Evolutionary conservation across 208 protist species (phyloP).

Genomic region (Strigomonas culicis): DNA sequence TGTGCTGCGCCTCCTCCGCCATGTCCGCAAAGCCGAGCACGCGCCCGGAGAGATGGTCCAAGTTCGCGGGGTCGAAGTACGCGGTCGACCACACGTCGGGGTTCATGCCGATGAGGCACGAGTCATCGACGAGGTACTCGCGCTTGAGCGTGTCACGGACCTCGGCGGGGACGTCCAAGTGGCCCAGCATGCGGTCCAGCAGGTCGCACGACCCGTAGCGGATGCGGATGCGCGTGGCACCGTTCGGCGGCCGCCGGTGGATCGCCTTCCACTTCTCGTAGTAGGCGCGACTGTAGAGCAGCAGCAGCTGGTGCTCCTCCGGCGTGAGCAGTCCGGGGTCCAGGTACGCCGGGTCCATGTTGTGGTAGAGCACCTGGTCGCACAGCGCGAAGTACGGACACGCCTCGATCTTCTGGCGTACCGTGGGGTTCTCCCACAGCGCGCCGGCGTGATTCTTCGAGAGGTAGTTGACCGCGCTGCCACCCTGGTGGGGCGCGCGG

Average conservation of each 20-base stretch:
- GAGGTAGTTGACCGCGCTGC: too few species aligned
- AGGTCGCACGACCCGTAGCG: slow-evolving; percentile 51
- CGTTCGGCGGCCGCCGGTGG: slow-evolving; percentile 44
- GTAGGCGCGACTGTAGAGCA: slow-evolving; percentile 82
- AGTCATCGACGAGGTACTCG: slow-evolving; percentile 80
- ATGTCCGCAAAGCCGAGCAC: slow-evolving; percentile 83
- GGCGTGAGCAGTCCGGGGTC: slow-evolving; percentile 76
- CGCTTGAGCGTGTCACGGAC: slow-evolving; percentile 54
- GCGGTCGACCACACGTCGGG: slow-evolving; percentile 65
- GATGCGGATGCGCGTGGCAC: slow-evolving; percentile 56
- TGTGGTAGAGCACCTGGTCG: slow-evolving; percentile 86
- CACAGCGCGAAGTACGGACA: slow-evolving; percentile 88
- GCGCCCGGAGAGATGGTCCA: slow-evolving; percentile 83
- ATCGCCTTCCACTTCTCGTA: slow-evolving; percentile 83
- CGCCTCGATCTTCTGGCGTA: slow-evolving; percentile 46
- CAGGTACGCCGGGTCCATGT: slow-evolving; percentile 84
- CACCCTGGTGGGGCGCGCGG: slow-evolving; percentile 51
- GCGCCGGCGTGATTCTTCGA: slow-evolving; percentile 43
- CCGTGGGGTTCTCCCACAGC: slow-evolving; percentile 64
- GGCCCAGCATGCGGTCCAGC: slow-evolving; percentile 59
- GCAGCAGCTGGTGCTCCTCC: slow-evolving; percentile 83
- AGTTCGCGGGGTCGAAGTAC: slow-evolving; percentile 75
- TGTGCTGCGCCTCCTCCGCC: slow-evolving; percentile 29
- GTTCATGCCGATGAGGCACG: slow-evolving; percentile 78
- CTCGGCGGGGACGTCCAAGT: slow-evolving; percentile 37